Evolutionary conservation across 768 basidiomycete genomes (phyloP).

Genomic region (Lyophyllum decastes): DNA sequence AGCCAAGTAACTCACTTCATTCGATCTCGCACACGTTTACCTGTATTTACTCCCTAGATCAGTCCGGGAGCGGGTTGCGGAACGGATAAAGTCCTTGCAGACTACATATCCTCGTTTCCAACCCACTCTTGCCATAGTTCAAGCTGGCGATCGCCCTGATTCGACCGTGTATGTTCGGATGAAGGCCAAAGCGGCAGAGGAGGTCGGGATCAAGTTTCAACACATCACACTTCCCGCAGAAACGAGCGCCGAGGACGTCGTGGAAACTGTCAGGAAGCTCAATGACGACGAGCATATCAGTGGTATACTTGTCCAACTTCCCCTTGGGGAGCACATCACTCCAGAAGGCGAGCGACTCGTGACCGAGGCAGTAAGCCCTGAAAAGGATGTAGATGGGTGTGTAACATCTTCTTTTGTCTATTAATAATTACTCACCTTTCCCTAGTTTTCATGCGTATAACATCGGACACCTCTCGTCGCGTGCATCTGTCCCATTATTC

Average conservation of each 20-base stretch:
- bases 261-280: constrained; percentile 75
- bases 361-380: constrained; percentile 91
- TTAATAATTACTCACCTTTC: constrained; percentile 2
- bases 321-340: constrained; percentile 81
- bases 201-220: constrained; percentile 86
- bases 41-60: constrained; percentile 49
- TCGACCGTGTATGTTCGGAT: constrained; percentile 93
- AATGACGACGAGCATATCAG: constrained; percentile 82
- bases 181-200: constrained; percentile 95
- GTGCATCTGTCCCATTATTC: constrained; percentile 88
- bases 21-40: neutral
- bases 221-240: constrained; percentile 76
- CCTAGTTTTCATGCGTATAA: constrained; percentile 96
- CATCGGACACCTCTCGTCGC: constrained; percentile 91
- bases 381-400: constrained; percentile 97
- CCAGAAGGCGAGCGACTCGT: constrained; percentile 85
- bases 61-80: constrained; percentile 76
- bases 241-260: constrained; percentile 72
- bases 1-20: constrained; percentile 63
- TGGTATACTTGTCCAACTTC: constrained; percentile 95
- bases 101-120: constrained; percentile 82
- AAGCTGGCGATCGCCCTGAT: constrained; percentile 91
- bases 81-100: constrained; percentile 64
- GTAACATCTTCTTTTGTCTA: constrained; percentile 20
- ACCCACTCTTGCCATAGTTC: constrained; percentile 89